These are phyloP conservation scores for Nakazawaea anatomiae DNA, from an alignment of 805 yeast species.

Conservation along the genomic window DNA sequence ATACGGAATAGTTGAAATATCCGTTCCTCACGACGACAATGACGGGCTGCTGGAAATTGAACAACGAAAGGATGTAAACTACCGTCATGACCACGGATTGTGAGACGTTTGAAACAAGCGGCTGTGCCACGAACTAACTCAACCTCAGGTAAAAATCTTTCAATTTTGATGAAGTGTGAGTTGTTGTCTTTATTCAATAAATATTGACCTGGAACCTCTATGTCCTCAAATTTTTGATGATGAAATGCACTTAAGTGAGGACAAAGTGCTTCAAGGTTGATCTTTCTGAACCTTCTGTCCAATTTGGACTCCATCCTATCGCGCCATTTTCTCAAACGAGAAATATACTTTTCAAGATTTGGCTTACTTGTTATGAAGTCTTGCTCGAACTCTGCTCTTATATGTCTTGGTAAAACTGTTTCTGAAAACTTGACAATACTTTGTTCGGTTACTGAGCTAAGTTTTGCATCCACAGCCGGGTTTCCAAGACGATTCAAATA, in stretches of 20 bases:
- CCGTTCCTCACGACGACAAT: slow-evolving; percentile 93
- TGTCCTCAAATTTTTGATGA: slow-evolving; percentile 96
- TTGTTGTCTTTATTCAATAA: slow-evolving; percentile 82
- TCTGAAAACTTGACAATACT: slow-evolving; percentile 88
- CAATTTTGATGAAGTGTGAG: slow-evolving; percentile 88
- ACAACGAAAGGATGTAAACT: slow-evolving; percentile 88
- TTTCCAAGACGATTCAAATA: slow-evolving; percentile 79
- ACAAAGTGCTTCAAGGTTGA: slow-evolving; percentile 83
- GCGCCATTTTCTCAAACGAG: slow-evolving; percentile 84
- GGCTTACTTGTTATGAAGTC: slow-evolving; percentile 88
- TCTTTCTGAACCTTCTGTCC: slow-evolving; percentile 75
- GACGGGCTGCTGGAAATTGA: slow-evolving; percentile 97
- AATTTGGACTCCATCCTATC: slow-evolving; percentile 86
- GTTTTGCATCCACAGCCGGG: slow-evolving; percentile 81
- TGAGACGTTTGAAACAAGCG: slow-evolving; percentile 82
- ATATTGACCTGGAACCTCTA: slow-evolving; percentile 97
- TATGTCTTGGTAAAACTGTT: slow-evolving; percentile 82
- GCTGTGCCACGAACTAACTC: slow-evolving; percentile 87
- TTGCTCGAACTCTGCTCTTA: slow-evolving; percentile 82
- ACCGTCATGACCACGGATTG: slow-evolving; percentile 92
- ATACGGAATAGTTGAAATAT: slow-evolving; percentile 88
- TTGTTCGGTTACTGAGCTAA: slow-evolving; percentile 89
- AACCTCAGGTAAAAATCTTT: slow-evolving; percentile 82
- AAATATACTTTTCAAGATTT: slow-evolving; percentile 79
- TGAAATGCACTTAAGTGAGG: slow-evolving; percentile 97